These are phyloP conservation scores for Phialocephala sp. DNA, from an alignment of 2,329 filamentous ascomycete genomes.

Conservation along the genomic window DNA sequence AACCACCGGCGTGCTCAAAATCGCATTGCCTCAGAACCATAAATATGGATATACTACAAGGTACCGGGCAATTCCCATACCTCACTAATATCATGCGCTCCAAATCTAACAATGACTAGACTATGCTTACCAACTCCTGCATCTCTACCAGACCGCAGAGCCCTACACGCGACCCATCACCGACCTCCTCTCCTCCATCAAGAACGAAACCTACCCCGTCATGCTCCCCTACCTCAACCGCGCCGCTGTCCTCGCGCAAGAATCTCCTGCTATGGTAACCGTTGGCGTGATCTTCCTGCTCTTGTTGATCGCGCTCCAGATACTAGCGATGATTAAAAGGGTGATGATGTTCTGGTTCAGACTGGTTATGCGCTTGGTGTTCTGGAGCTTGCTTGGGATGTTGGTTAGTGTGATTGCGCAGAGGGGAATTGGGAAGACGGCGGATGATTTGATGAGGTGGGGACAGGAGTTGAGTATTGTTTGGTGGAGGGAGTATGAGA, in stretches of 20 bases:
- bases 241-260: conserved; percentile 27
- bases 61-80: conserved; percentile 17
- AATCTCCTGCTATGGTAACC: conserved; percentile 48
- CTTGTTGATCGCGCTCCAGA: conserved; percentile 66
- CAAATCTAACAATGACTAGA: conserved; percentile 21
- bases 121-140: conserved; percentile 26
- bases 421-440: conserved; percentile 68
- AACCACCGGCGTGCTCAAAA: background rate
- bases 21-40: background rate
- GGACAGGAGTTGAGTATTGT: conserved; percentile 56
- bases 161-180: conserved; percentile 33
- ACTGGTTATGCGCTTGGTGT: conserved; percentile 65
- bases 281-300: conserved; percentile 62
- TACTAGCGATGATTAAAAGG: conserved; percentile 73
- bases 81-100: background rate
- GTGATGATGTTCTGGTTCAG: conserved; percentile 78
- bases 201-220: conserved; percentile 27
- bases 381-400: conserved; percentile 66
- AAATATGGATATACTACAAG: conserved; percentile 35
- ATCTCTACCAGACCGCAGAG: conserved; percentile 28
- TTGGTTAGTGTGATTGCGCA: conserved; percentile 64
- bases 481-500: conserved; percentile 62
- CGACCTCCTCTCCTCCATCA: conserved; percentile 17
- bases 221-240: conserved; percentile 32
- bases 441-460: conserved; percentile 62